Evolutionary conservation across 2,329 filamentous ascomycete species (phyloP).

Genomic region (Cladophialophora immunda): DNA sequence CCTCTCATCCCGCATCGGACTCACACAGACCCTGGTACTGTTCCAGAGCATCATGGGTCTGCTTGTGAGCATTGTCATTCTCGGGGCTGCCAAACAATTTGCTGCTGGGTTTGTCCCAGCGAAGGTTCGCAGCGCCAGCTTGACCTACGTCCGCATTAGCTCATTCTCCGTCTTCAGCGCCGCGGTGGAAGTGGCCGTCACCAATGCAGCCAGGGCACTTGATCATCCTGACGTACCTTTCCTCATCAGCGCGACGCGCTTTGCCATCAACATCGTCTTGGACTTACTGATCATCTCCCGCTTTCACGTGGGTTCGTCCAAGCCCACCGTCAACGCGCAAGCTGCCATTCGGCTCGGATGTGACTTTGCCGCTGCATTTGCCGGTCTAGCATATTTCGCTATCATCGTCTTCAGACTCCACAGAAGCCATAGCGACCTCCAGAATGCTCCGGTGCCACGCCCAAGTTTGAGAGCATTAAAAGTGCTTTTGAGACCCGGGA

Average conservation of each 20-base stretch:
- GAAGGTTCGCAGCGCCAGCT: slow-evolving; percentile 63
- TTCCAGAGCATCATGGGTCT: slow-evolving; percentile 65
- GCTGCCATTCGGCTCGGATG: slow-evolving; percentile 70
- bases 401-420: slow-evolving; percentile 29
- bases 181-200: slow-evolving; percentile 70
- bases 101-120: slow-evolving; percentile 70
- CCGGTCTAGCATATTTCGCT: slow-evolving; percentile 69
- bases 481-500: slow-evolving; percentile 65
- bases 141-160: slow-evolving; percentile 72
- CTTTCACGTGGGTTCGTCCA: slow-evolving; percentile 48
- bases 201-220: slow-evolving; percentile 68
- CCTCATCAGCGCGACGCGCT: slow-evolving; percentile 70
- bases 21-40: slow-evolving; percentile 67
- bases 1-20: slow-evolving; percentile 60
- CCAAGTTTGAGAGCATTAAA: slow-evolving; percentile 57
- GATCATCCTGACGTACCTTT: slow-evolving; percentile 75
- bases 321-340: slow-evolving; percentile 70
- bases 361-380: slow-evolving; percentile 63
- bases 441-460: slow-evolving; percentile 20
- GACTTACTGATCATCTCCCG: slow-evolving; percentile 73
- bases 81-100: slow-evolving; percentile 63
- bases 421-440: slow-evolving; percentile 23
- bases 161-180: slow-evolving; percentile 70
- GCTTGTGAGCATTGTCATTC: slow-evolving; percentile 68
- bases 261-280: slow-evolving; percentile 71